These are phyloP conservation scores for Craspedostauros australis DNA, from an alignment of 108 stramenopile genomes.

Conservation along the genomic window DNA sequence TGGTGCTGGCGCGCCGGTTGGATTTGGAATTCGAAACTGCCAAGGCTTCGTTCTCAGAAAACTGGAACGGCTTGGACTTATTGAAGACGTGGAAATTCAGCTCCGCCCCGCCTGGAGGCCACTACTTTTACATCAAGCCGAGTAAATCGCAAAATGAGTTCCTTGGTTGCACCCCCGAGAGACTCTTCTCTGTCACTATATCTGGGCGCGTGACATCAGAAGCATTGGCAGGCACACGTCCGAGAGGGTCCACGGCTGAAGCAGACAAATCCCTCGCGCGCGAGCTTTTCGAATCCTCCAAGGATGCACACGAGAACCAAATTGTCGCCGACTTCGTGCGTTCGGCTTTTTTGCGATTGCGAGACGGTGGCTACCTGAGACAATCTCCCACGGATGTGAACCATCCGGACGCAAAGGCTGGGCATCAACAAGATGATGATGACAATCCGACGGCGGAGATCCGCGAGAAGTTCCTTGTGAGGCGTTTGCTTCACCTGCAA, in stretches of 20 bases:
- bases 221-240: slow-evolving; percentile 81
- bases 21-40: slow-evolving; percentile 43
- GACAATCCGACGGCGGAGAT: neutral
- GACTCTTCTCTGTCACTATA: slow-evolving; percentile 52
- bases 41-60: slow-evolving; percentile 21
- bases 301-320: slow-evolving; percentile 72
- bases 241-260: slow-evolving; percentile 58
- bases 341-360: slow-evolving; percentile 40
- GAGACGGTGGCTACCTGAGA: slow-evolving; percentile 33
- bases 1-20: slow-evolving; percentile 63
- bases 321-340: slow-evolving; percentile 70
- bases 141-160: slow-evolving; percentile 44
- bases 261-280: slow-evolving; percentile 58
- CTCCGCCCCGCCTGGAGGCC: slow-evolving; percentile 53
- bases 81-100: slow-evolving; percentile 66
- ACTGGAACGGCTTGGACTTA: slow-evolving; percentile 49
- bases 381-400: neutral
- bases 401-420: neutral
- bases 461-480: slow-evolving; percentile 48
- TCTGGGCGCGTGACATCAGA: slow-evolving; percentile 46
- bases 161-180: slow-evolving; percentile 80
- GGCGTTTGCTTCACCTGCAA: slow-evolving; percentile 70
- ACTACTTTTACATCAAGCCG: slow-evolving; percentile 64
- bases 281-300: slow-evolving; percentile 61
- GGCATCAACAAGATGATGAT: neutral